Conservation (phyloP, 1,284 basidiomycete genomes). For the Melampsora medusae region DNA sequence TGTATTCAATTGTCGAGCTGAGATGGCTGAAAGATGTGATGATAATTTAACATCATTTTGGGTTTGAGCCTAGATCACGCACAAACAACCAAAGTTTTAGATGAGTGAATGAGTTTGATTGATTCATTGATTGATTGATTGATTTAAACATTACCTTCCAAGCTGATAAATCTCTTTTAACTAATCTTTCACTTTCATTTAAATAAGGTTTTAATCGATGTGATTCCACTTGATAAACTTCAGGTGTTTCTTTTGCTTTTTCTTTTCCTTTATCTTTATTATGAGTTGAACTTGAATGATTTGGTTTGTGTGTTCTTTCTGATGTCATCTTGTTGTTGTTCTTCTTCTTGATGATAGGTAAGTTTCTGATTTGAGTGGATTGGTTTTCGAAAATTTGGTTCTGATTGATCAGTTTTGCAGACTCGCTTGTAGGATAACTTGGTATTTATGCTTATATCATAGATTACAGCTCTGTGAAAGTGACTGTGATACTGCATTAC, state of each 20-base stretch:
- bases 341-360: too few species aligned
- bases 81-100: too few species aligned
- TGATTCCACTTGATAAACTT: conserved; percentile 27
- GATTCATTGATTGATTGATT: too few species aligned
- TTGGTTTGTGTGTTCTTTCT: background rate
- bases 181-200: conserved; percentile 23
- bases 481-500: too few species aligned
- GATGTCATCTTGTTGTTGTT: too few species aligned
- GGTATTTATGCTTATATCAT: too few species aligned
- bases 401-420: too few species aligned
- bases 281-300: background rate
- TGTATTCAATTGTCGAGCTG: conserved; percentile 12
- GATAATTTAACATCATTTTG: conserved; percentile 39
- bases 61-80: conserved; percentile 33
- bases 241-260: conserved; percentile 9
- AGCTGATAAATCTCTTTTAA: conserved; percentile 11
- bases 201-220: conserved; percentile 23
- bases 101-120: too few species aligned
- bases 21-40: conserved; percentile 32
- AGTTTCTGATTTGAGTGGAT: too few species aligned
- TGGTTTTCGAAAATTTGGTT: too few species aligned
- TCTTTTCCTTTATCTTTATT: conserved; percentile 6
- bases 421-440: too few species aligned
- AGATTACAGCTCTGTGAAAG: too few species aligned
- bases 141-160: conserved; percentile 25